Evolutionary conservation across 1,139 yeast genomes (phyloP), one percentile per base, ranked within the genome.

Genomic region (Protomyces pachydermus): DNA sequence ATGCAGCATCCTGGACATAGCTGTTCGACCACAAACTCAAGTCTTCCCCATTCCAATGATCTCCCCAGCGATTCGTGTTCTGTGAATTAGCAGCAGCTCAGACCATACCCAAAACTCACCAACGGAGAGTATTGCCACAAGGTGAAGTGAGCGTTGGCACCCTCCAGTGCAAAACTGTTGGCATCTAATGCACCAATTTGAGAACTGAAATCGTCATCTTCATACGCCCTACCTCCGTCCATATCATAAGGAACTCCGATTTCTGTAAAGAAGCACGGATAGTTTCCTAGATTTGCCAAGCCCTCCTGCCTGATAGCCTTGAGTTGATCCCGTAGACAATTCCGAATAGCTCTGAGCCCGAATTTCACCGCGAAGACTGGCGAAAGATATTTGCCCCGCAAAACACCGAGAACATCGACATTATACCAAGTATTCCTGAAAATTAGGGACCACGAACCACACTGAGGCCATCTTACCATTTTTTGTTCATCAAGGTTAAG

Each of bases 241-340:
- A 91, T 88, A 74, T 93, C 97, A 74, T 86, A 90, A 1, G 98
- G 98, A 86, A 91, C 88, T 2, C 98, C 98, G n/a, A 93, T 91
- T 74, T 91, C 98, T 0, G 96, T 85, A 80, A 93, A 84, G 51
- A 91, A 76, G 6, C 87, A 82, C 0, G 80, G 79, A 10, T 76
- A 65, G 4, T 67, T 62, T 35, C 78, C 79, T 6, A 78, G 68
- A 3, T 71, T 69, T 28, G 69, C 69, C 8, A 68, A 64, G 14
- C 90, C 84, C 72, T 91, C 97, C 34, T 74, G 73, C 66, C 80
- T 82, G 76, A 91, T 81, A 66, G 82, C 86, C 23, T 73, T 70
- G 65, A 91, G 79, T 74, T 91, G 98, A 53, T 78, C 81, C 60
- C 81, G 79, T 58, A 91, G 76, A 67, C 90, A 87, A 67, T 83